Evolutionary conservation across 768 basidiomycete genomes (phyloP).

Genomic region (Amanita subjunquillea): DNA sequence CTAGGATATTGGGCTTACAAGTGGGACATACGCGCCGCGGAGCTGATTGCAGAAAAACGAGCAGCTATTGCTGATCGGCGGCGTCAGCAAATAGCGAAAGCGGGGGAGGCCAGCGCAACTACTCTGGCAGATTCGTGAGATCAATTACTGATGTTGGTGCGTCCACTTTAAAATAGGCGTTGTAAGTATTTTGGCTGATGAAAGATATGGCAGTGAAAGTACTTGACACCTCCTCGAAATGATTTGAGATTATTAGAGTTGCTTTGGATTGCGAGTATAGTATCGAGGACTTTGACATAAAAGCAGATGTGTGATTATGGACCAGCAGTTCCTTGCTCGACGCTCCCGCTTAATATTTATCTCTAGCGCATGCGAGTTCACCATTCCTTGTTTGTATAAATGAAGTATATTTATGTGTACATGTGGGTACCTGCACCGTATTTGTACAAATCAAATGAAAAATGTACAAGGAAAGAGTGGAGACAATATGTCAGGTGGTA

Average conservation of each 20-base stretch:
- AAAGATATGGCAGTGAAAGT: not conserved
- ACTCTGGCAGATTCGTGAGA: not conserved
- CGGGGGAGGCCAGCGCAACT: conserved; percentile 18
- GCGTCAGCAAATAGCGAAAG: conserved; percentile 22
- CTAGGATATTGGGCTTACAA: conserved; percentile 66
- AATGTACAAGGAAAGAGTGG: not conserved
- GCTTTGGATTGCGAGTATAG: not conserved
- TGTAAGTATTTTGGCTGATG: not conserved
- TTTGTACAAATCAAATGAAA: not conserved
- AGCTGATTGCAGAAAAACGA: conserved; percentile 54
- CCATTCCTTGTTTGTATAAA: not conserved
- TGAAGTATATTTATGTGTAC: not conserved
- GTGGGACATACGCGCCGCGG: conserved; percentile 55
- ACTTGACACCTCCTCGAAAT: not conserved
- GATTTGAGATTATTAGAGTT: not conserved
- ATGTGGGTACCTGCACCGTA: not conserved
- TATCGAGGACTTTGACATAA: not conserved
- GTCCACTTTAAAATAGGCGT: not conserved
- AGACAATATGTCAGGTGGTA: not conserved
- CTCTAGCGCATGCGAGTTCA: too few relatives aligned
- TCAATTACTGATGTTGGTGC: not conserved
- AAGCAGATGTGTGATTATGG: not conserved
- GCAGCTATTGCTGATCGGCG: conserved; percentile 46
- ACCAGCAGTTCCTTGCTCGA: too few relatives aligned
- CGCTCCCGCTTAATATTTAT: too few relatives aligned